Conservation (phyloP, 352 stramenopile species). For the Phytophthora tentaculata region DNA sequence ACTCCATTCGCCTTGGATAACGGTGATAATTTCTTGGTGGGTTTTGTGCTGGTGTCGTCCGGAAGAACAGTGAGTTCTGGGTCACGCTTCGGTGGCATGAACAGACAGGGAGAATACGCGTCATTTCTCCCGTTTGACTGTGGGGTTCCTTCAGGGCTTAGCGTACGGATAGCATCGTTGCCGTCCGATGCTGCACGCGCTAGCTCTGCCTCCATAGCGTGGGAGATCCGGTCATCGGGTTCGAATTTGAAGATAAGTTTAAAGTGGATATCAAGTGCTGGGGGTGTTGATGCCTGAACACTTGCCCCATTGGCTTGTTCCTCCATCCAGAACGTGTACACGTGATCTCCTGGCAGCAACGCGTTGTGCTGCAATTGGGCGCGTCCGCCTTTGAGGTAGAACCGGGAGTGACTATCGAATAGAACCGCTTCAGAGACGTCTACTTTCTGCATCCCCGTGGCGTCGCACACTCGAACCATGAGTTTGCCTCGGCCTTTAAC, state of each 20-base stretch:
- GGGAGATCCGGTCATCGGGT: conserved; percentile 24
- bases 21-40: conserved; percentile 13
- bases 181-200: conserved; percentile 6
- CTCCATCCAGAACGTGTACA: conserved; percentile 82
- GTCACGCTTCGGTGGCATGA: conserved; percentile 31
- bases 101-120: conserved; percentile 31
- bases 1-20: conserved; percentile 13
- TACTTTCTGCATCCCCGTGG: conserved; percentile 49
- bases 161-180: conserved; percentile 15
- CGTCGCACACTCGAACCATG: conserved; percentile 67
- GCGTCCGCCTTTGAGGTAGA: conserved; percentile 53
- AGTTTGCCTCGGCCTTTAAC: conserved; percentile 60
- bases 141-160: conserved; percentile 10
- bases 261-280: conserved; percentile 47
- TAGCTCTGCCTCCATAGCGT: conserved; percentile 28
- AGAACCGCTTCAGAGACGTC: conserved; percentile 65
- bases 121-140: conserved; percentile 3
- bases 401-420: conserved; percentile 74
- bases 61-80: conserved; percentile 2
- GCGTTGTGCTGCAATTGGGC: conserved; percentile 50
- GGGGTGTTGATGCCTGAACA: conserved; percentile 12
- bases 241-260: conserved; percentile 52
- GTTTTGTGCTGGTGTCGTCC: conserved; percentile 8
- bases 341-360: conserved; percentile 54
- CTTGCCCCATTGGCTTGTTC: conserved; percentile 13